Evolutionary conservation across 2,329 filamentous ascomycete genomes (phyloP).

Genomic region (Pseudogymnoascus sp.): DNA sequence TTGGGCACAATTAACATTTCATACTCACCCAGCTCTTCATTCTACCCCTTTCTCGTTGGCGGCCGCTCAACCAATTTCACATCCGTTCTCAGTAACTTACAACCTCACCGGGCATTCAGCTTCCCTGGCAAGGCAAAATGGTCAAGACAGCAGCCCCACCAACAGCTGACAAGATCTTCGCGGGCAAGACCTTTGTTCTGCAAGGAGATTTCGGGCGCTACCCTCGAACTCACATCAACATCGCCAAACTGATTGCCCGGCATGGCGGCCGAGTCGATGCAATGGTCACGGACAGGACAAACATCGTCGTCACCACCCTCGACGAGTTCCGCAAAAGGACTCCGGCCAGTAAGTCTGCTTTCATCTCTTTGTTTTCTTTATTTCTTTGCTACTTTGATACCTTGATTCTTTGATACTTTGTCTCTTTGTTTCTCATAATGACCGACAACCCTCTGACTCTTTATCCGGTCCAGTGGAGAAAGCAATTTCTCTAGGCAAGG

Average conservation of each 20-base stretch:
- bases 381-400: too few species aligned
- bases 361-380: neutral
- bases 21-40: neutral
- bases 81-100: neutral
- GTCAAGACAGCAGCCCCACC: constrained; percentile 18
- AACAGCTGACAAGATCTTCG: constrained; percentile 37
- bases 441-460: neutral
- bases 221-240: constrained; percentile 42
- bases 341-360: constrained; percentile 18
- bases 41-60: neutral
- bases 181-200: constrained; percentile 45
- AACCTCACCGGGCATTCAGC: neutral
- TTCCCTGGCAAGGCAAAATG: neutral
- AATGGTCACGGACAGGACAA: constrained; percentile 48
- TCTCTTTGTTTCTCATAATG: neutral
- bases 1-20: neutral
- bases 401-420: too few species aligned
- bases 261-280: constrained; percentile 53
- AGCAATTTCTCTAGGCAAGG: neutral
- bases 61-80: neutral
- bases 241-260: constrained; percentile 57
- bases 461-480: neutral
- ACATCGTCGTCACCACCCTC: constrained; percentile 63
- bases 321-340: constrained; percentile 46
- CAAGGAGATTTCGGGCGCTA: constrained; percentile 47